Evolutionary conservation across 441 rosid species (phyloP), one percentile per base, ranked within the genome.

Genomic region (Arabidopsis lyrata): DNA sequence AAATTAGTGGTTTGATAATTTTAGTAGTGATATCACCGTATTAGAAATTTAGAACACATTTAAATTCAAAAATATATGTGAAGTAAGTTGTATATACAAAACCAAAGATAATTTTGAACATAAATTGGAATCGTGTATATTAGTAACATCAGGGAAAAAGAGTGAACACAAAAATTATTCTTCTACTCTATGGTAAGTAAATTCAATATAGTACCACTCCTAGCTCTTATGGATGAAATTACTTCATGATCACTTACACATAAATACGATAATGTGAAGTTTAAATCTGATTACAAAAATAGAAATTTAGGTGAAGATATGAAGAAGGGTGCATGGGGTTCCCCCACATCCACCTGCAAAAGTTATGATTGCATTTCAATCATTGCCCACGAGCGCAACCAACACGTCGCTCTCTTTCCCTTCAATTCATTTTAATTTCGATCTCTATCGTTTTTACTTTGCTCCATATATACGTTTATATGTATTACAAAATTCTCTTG

Each of bases 371-470:
- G 62, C 12, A 63, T 38, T 56, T 57, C 76, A 76, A 76, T 76
- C 71, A 70, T 76, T 76, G 72, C 76, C 66, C 80, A 76, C 80
- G 80, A 64, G 66, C 48, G 56, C 72, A 76, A 70, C 61, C 66
- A 76, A 68, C 57, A 68, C 70, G 22, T 44, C 45, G 24, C 59
- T 68, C 76, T 54, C 70, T 63, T 16, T 62, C 31, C 13, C 63
- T 66, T 74, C 52, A 27, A 39, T 58, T 66, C 49, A 42, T 60
- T 55, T 68, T 8, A 18, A 6, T 60, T 61, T 61, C n/a, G 27
- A 29, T 62, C 35, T 54, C 49, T 32, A 68, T 36, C 44, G 42
- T 29, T 70, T 59, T 34, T 48, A 76, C 61, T 63, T 56, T 68
- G 57, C 50, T 75, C 70, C 34, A 54, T 63, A 44, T 68, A 47